phyloP scores from a whole-genome alignment of 2,329 filamentous ascomycete genomes.

The Fonsecaea pedrosoi region DNA sequence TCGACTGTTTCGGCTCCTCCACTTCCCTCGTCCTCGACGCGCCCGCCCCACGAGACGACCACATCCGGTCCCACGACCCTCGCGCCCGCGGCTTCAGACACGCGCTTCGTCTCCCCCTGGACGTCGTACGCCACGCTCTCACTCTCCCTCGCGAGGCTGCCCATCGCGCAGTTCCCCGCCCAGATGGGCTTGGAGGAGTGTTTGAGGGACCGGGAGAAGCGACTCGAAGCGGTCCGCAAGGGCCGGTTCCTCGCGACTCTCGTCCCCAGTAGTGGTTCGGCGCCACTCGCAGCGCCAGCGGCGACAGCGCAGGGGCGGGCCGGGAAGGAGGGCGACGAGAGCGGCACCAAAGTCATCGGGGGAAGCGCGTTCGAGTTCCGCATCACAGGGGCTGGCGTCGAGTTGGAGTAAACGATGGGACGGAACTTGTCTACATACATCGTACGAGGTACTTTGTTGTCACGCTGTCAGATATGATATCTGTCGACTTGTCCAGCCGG shows the following conservation, averaged over 20 bases:
- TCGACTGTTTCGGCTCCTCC: constrained; percentile 27
- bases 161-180: constrained; percentile 48
- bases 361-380: constrained; percentile 17
- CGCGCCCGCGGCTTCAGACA: constrained; percentile 29
- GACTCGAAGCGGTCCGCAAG: constrained; percentile 45
- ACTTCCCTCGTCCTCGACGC: constrained; percentile 17
- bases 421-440: too few species aligned
- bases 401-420: constrained; percentile 18
- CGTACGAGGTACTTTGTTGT: too few species aligned
- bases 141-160: constrained; percentile 47
- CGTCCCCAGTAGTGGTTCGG: neutral
- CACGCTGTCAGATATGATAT: too few species aligned
- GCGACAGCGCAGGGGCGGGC: neutral
- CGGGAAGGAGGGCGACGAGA: neutral
- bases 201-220: constrained; percentile 45
- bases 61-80: neutral
- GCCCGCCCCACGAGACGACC: constrained; percentile 15
- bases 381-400: constrained; percentile 22
- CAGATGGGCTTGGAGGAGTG: constrained; percentile 45
- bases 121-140: constrained; percentile 48
- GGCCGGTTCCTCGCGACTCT: constrained; percentile 23
- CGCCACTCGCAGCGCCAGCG: too few species aligned
- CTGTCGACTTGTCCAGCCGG: too few species aligned
- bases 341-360: neutral
- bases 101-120: constrained; percentile 49